Base-by-base conservation (phyloP, 345 rosid species). In the Sisymbrium irio region DNA sequence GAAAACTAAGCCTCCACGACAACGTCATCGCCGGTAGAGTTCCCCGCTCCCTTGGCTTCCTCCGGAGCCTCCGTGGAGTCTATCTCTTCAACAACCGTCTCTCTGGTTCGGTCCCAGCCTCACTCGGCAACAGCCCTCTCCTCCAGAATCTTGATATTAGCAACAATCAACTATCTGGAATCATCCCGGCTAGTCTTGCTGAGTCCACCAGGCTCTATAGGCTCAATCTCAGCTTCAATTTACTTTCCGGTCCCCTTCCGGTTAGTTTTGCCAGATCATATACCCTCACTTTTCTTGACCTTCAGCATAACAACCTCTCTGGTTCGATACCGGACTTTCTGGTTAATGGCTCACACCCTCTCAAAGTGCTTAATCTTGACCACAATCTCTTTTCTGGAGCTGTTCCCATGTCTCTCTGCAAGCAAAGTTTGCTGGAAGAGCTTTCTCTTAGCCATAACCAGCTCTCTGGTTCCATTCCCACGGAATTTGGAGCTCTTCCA, bases 1-100 rank as follows among this genome's bases (percentile, higher is more conserved):
- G 96, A 62, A 88, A 83, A 80, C 83, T 95, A 72, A 89, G 96
- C 75, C 82, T 95, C 41, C 99, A 95, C 69, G 85, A 95, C 76
- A 95, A 95, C 79, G 71, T 78, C 62, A 75, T 92, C 3, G 74
- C 71, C 8, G 99, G 99, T n/a, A 47, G 82, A 0, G 74, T 95
- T 66, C 99, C 97, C 22, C 69, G 19, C 73, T 89, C 97, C 32
- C 87, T 95, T 4, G 96, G 96, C n/a, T 87, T 69, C 59, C 96
- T 95, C 47, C 83, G 76, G 13, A 67, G 82, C 74, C 93, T 95
- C 58, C 82, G 92, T 68, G 99, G 97, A 0, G 82, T 95, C 53
- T 79, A 89, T 77, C 92, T 95, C 61, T 95, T 95, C 86, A 95
- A 95, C 84, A 95, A 95, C 73, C 82, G 80, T 56, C 91, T 95